Percentiles rank a stretch among this genome's conserved stretches.
Evolutionary conservation across 768 basidiomycete genomes (phyloP).

Genomic region (Boletus edulis): DNA sequence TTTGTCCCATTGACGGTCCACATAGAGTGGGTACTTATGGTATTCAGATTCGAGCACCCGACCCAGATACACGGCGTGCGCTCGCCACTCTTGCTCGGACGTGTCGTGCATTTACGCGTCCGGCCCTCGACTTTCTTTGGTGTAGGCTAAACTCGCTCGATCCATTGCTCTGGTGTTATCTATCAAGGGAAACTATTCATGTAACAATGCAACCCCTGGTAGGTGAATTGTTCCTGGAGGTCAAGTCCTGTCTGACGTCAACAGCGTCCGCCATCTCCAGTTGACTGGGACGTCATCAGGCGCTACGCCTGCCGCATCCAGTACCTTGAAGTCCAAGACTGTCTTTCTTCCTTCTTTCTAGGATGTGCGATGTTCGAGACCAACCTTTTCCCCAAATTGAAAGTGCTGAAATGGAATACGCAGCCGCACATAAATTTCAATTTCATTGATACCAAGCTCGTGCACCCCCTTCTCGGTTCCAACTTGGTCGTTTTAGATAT

Average conservation of each 20-base stretch:
- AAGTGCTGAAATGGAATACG: background rate
- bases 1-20: no score
- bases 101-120: background rate
- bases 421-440: no score
- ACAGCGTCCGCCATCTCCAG: background rate
- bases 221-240: background rate
- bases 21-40: background rate
- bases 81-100: constrained; percentile 1
- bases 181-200: background rate
- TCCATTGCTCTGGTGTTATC: background rate
- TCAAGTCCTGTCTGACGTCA: background rate
- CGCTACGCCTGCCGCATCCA: background rate
- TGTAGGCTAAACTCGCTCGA: background rate
- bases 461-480: background rate
- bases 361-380: background rate
- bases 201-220: background rate
- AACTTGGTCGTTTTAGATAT: background rate
- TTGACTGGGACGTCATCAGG: background rate
- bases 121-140: constrained; percentile 2
- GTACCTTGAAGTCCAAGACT: background rate
- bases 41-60: background rate
- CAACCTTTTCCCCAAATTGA: background rate
- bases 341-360: background rate
- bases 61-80: background rate
- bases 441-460: background rate